phyloP scores from a whole-genome alignment of 129 eudicot species.

The Gnaphalium uliginosum region DNA sequence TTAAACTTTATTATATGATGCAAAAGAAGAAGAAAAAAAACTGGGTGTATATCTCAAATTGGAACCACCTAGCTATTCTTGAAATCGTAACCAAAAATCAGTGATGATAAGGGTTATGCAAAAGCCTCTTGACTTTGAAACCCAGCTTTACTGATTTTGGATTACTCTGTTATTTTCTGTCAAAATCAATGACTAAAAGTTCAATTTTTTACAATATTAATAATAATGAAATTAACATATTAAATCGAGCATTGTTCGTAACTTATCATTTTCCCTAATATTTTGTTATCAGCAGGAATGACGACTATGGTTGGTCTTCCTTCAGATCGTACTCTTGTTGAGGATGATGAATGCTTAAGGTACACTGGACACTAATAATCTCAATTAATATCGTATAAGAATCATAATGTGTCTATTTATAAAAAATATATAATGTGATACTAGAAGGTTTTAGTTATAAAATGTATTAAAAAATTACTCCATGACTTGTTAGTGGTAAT shows the following conservation, averaged over 20 bases:
- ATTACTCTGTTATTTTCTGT: not conserved
- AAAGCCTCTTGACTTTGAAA: too few relatives aligned
- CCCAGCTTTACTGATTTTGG: not conserved
- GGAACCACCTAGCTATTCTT: not conserved
- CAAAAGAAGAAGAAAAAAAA: not conserved
- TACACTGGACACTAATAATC: conserved; percentile 24
- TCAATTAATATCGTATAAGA: not conserved
- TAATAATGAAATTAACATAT: not conserved
- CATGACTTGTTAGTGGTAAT: not conserved
- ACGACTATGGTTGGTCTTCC: conserved; percentile 92
- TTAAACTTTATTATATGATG: not conserved
- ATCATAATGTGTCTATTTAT: not conserved
- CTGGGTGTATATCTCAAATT: too few relatives aligned
- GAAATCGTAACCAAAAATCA: not conserved
- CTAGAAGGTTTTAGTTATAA: not conserved
- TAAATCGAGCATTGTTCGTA: not conserved
- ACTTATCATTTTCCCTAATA: not conserved
- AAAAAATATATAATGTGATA: too few relatives aligned
- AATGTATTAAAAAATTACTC: not conserved
- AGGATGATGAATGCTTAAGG: conserved; percentile 93
- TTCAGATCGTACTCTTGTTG: conserved; percentile 80
- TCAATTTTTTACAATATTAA: not conserved
- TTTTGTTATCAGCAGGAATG: conserved; percentile 56
- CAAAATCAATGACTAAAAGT: not conserved
- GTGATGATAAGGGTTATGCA: not conserved